A percentile compares a stretch with the other conserved stretches of the same genome.
Conservation (phyloP, 768 basidiomycete genomes). For the Leccinum broughii region DNA sequence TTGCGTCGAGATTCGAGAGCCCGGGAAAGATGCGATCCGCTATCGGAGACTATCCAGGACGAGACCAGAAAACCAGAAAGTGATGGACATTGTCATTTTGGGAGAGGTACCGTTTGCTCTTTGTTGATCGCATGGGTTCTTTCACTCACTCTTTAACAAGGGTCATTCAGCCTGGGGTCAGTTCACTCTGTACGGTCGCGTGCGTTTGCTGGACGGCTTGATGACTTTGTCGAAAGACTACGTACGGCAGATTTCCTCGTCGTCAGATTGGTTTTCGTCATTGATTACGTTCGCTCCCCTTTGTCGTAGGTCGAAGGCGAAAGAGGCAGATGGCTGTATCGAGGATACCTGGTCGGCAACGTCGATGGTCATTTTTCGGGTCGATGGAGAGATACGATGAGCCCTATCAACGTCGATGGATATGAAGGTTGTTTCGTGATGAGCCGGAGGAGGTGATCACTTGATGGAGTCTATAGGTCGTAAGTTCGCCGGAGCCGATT, state of each 20-base stretch:
- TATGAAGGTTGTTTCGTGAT: conserved; percentile 88
- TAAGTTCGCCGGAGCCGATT: background rate
- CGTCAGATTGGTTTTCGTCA: background rate
- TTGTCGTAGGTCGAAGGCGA: conserved; percentile 58
- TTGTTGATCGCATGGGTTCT: background rate
- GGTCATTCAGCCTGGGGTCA: conserved; percentile 93
- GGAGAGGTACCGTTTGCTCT: conserved; percentile 57
- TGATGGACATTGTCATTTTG: conserved; percentile 61
- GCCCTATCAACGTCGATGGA: conserved; percentile 57
- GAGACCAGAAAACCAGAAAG: conserved; percentile 32
- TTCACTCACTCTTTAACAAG: conserved; percentile 37
- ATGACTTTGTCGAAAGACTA: conserved; percentile 85
- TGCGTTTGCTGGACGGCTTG: conserved; percentile 81
- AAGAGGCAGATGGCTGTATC: conserved; percentile 83
- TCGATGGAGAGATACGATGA: conserved; percentile 85
- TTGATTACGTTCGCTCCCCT: background rate
- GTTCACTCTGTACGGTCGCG: conserved; percentile 75
- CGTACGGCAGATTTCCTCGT: conserved; percentile 40
- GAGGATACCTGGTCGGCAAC: conserved; percentile 78
- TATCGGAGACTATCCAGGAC: conserved; percentile 31
- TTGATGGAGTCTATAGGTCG: background rate
- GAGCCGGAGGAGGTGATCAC: conserved; percentile 55
- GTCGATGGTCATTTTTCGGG: conserved; percentile 72
- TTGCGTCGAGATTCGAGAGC: conserved; percentile 50
- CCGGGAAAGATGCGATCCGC: conserved; percentile 33